Evolutionary conservation across 306 rosid species (phyloP).

Genomic region (Ormosia emarginata): DNA sequence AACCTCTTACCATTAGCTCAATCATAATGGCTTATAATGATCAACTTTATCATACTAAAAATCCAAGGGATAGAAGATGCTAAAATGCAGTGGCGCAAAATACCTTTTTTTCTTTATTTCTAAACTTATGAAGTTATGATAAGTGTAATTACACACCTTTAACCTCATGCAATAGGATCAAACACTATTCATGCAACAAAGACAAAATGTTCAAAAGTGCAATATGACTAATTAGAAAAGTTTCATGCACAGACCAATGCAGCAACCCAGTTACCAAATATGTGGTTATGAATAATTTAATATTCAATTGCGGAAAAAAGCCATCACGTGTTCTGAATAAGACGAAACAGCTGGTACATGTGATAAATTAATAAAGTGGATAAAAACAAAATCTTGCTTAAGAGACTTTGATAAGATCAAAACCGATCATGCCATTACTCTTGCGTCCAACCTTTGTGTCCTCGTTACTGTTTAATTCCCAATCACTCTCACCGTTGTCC

Average conservation of each 20-base stretch:
- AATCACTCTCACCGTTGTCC: neutral
- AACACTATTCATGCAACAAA: neutral
- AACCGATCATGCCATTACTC: neutral
- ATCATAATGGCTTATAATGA: too few species aligned
- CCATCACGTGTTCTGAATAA: constrained; percentile 9
- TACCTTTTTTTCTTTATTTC: neutral
- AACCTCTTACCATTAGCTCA: too few species aligned
- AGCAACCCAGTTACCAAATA: neutral
- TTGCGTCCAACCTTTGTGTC: neutral
- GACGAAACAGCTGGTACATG: constrained; percentile 24
- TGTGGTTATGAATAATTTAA: constrained; percentile 8
- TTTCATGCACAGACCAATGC: neutral
- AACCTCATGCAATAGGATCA: neutral
- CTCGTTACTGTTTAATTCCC: neutral
- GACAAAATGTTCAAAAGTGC: constrained; percentile 9
- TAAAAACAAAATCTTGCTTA: neutral
- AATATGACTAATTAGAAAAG: neutral
- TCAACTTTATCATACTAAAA: neutral
- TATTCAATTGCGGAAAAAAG: neutral
- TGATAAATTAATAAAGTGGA: constrained; percentile 17
- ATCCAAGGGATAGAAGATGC: neutral
- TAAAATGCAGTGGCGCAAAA: neutral
- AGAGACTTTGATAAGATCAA: neutral
- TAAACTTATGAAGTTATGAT: neutral
- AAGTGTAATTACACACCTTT: neutral